phyloP scores from a whole-genome alignment of 805 yeast species.

The Ogataea pignaliae region DNA sequence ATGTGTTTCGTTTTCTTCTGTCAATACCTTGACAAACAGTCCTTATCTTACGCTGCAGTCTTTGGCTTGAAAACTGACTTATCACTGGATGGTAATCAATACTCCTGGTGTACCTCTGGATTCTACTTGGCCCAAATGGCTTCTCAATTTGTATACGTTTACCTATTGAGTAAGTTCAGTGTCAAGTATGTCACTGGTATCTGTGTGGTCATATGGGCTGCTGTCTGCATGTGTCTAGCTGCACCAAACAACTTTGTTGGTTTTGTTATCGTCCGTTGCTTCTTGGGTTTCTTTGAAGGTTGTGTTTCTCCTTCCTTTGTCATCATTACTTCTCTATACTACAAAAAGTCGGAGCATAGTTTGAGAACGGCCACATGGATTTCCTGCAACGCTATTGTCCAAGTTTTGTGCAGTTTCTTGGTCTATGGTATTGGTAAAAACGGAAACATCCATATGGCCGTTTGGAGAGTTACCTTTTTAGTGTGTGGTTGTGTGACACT shows the following conservation, averaged over 20 bases:
- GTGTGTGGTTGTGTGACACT: conserved; percentile 56
- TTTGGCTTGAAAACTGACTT: conserved; percentile 49
- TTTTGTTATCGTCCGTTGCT: conserved; percentile 40
- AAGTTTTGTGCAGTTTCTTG: conserved; percentile 43
- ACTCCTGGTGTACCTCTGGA: conserved; percentile 30
- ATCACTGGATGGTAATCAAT: conserved; percentile 39
- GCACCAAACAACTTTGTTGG: conserved; percentile 39
- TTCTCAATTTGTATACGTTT: conserved; percentile 50
- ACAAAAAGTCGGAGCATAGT: conserved; percentile 43
- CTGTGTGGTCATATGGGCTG: conserved; percentile 59
- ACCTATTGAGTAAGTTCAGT: conserved; percentile 50
- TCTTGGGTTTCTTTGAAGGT: conserved; percentile 50
- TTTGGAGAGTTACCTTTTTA: conserved; percentile 60
- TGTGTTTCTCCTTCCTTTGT: conserved; percentile 55
- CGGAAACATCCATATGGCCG: conserved; percentile 34
- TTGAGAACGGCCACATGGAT: conserved; percentile 33
- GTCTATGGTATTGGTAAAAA: conserved; percentile 48
- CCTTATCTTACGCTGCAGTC: conserved; percentile 40
- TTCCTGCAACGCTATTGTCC: conserved; percentile 40
- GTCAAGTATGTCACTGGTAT: conserved; percentile 46
- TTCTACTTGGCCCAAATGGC: conserved; percentile 37
- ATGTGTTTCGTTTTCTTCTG: conserved; percentile 19
- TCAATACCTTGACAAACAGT: conserved; percentile 20
- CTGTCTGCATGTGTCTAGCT: conserved; percentile 47
- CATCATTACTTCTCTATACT: conserved; percentile 53